phyloP scores from a whole-genome alignment of 1,139 yeast genomes.

The Geotrichum bryndzae region DNA sequence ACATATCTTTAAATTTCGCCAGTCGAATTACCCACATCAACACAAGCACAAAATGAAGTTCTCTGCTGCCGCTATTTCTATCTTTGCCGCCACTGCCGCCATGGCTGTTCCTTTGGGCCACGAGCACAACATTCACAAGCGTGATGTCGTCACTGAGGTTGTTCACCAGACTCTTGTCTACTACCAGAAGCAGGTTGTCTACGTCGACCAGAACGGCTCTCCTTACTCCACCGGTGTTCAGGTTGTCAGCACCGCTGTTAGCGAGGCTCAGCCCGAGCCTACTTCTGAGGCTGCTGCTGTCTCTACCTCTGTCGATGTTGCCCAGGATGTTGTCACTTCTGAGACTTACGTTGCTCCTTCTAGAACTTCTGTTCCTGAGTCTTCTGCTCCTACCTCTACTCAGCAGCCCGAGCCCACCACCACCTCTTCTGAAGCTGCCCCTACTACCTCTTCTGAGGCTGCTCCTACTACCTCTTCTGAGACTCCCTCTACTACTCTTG shows the following conservation, averaged over 20 bases:
- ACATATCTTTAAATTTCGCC: not conserved
- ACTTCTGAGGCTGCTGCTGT: constrained; percentile 15
- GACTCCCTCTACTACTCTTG: constrained; percentile 21
- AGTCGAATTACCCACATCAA: not conserved
- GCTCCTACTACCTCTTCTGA: constrained; percentile 27
- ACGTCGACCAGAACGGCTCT: constrained; percentile 33
- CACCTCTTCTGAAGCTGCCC: constrained; percentile 22
- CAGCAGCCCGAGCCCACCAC: constrained; percentile 21
- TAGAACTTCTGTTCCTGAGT: constrained; percentile 13
- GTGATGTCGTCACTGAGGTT: constrained; percentile 33
- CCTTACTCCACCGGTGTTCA: constrained; percentile 32
- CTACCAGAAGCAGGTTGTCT: constrained; percentile 34
- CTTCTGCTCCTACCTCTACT: constrained; percentile 19
- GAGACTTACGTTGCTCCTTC: not conserved
- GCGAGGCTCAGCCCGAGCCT: constrained; percentile 27
- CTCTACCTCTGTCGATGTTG: constrained; percentile 17
- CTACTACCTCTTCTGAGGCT: constrained; percentile 23
- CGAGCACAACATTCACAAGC: constrained; percentile 21
- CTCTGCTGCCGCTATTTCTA: constrained; percentile 3
- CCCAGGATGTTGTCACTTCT: not conserved
- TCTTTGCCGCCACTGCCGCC: constrained; percentile 7
- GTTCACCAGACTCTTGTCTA: constrained; percentile 32
- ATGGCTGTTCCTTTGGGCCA: constrained; percentile 12
- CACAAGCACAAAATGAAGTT: constrained; percentile 8
- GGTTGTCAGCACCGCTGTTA: constrained; percentile 30